Evolutionary conservation across 2,329 filamentous ascomycete genomes (phyloP).

Genomic region (Pseudogymnoascus sp.): DNA sequence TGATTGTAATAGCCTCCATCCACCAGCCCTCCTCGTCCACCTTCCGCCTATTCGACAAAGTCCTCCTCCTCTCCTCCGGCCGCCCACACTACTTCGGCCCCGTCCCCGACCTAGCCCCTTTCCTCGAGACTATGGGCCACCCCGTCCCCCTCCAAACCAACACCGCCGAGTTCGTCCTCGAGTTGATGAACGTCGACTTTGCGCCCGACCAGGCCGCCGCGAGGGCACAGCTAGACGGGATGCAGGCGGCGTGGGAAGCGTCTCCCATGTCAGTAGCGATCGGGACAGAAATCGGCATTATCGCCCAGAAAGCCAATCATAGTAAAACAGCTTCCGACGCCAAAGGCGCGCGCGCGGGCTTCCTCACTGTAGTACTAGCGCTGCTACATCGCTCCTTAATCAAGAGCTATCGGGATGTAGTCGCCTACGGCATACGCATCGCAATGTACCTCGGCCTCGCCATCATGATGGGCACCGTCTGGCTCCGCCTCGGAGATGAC

Average conservation of each 20-base stretch:
- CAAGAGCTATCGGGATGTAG: constrained; percentile 76
- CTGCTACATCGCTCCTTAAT: constrained; percentile 73
- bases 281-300: constrained; percentile 23
- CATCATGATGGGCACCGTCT: constrained; percentile 84
- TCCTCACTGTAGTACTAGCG: constrained; percentile 45
- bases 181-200: constrained; percentile 74
- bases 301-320: constrained; percentile 10
- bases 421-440: constrained; percentile 75
- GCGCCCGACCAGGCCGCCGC: constrained; percentile 41
- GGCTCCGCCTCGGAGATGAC: constrained; percentile 60
- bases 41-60: constrained; percentile 72
- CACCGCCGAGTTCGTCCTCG: constrained; percentile 72
- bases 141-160: constrained; percentile 65
- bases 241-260: constrained; percentile 49
- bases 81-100: constrained; percentile 67
- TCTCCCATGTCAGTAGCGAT: constrained; percentile 36
- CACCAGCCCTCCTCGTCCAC: constrained; percentile 78
- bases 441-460: constrained; percentile 76
- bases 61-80: constrained; percentile 65
- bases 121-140: constrained; percentile 56
- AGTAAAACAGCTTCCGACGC: constrained; percentile 14
- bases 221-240: constrained; percentile 40
- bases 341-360: constrained; percentile 16
- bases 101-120: constrained; percentile 47
- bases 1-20: constrained; percentile 75